Base-by-base conservation (phyloP, 1,284 basidiomycete species). In the Malassezia nana region DNA sequence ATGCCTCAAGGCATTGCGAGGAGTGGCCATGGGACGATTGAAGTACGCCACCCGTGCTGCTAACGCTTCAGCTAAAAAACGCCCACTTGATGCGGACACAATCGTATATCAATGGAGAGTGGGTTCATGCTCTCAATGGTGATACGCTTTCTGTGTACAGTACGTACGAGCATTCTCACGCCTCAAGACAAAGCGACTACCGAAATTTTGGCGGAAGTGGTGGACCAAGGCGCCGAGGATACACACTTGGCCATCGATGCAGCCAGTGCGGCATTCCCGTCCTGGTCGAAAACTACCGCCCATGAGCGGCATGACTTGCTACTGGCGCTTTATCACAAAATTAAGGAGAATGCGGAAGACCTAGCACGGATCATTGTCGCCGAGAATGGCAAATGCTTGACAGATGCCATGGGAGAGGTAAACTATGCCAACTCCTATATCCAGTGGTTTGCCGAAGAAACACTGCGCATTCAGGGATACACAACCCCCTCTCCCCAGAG, bases 401-500 rank as follows among this genome's bases (percentile, higher is more conserved):
- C 62, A 12, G 71, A 74, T 47, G 69, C 71, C 15, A 65, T 66
- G 54, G 69, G 66, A 31, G 72, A 74, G 52, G 53, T 74, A 16
- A 58, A 55, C 44, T 72, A 72, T 56, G 65, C 63, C 28, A 71
- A 71, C 55, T 59, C 62, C 26, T 74, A 67, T 56, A 59, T 74
- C 58, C 64, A 71, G 31, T 72, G 68, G 66, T 74, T 72, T 49
- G 59, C 66, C 16, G 67, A 62, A 22, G 59, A 68, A 52, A 62
- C 65, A 9, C 46, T 57, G 7, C 56, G 62, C 25, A 75, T 72
- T 10, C 76, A 77, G 57, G 78, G 78, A 81, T 87, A 92, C 76
- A 83, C 86, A 9, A 83, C 95, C 28, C 91, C 92, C 3, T 85
- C 85, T 7, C 77, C 86, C 0, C 75, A 85, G 30, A 78, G 83